Percentiles rank a stretch among this genome's conserved stretches.
Evolutionary conservation across 1,284 basidiomycete species (phyloP).

Genomic region (Ceratobasidium papillatum): DNA sequence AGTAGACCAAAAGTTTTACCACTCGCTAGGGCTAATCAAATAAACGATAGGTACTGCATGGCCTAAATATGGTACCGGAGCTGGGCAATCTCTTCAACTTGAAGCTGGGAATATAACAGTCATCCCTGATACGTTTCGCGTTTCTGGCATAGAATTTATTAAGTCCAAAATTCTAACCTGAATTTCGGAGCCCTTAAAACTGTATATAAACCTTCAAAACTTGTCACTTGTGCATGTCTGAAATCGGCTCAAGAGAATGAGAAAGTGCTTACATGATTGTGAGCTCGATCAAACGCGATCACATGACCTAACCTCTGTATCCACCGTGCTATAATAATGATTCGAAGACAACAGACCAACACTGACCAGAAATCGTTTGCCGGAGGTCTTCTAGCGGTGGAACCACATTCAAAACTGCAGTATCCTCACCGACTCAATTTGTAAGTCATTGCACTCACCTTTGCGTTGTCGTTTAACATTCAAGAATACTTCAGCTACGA

Average conservation of each 20-base stretch:
- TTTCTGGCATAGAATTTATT: slow-evolving; percentile 22
- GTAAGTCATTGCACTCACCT: slow-evolving; percentile 57
- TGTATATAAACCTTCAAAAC: too few relatives aligned
- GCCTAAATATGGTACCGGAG: slow-evolving; percentile 4
- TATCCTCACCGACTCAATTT: slow-evolving; percentile 84
- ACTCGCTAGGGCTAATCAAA: background rate
- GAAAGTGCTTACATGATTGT: background rate
- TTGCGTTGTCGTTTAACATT: background rate
- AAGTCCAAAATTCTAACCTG: slow-evolving; percentile 23
- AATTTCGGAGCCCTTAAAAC: too few relatives aligned
- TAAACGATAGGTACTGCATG: background rate
- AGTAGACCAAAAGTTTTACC: background rate
- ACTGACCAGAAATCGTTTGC: slow-evolving; percentile 10
- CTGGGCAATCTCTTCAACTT: slow-evolving; percentile 4
- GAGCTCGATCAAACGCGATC: slow-evolving; percentile 36
- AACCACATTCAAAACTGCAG: slow-evolving; percentile 50
- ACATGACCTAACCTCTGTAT: slow-evolving; percentile 7
- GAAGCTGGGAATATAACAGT: slow-evolving; percentile 25
- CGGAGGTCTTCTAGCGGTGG: slow-evolving; percentile 44
- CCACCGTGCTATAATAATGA: slow-evolving; percentile 1
- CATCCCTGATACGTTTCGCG: slow-evolving; percentile 24
- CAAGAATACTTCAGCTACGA: slow-evolving; percentile 70
- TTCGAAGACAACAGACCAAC: background rate
- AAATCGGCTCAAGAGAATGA: too few relatives aligned
- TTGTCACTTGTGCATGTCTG: background rate